Evolutionary conservation across 176 grass and related monocot genomes (phyloP), one percentile per base, ranked within the genome.

Genomic region (Oryza rufipogon): DNA sequence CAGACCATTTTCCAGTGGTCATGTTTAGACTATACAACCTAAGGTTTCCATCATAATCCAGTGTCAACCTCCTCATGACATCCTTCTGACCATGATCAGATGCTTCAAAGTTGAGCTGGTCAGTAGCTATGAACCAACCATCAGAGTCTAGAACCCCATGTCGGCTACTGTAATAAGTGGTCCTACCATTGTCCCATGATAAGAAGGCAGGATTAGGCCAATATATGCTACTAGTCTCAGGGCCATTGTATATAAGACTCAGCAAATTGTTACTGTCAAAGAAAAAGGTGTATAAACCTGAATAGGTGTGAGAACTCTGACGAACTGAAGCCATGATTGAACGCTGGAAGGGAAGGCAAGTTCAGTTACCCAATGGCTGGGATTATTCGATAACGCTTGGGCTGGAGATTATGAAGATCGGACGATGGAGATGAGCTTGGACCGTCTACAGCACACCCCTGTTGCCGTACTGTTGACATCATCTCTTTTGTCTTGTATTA

Each of bases 211-310:
- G 88, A 72, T 87, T 2, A 5, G 86, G 88, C 88, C 88, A 96
- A 48, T 93, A 89, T 44, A 80, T 77, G 71, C 84, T 91, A 7
- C 68, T 85, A 71, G 77, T 28, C 2, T 93, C 81, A 36, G 89
- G 73, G 2, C 78, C 51, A 8, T 75, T 86, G 51, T 93, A 96
- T 4, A 89, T 86, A 15, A 93, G 89, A 36, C 20, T 90, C 11
- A 91, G 34, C 1, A 81, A 19, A 14, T 91, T 96, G 67, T 91
- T 41, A 19, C 15, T 91, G 54, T 83, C 49, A 2, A 93, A 89
- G 28, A 78, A 89, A 1, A 96, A 88, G 15, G 72, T 73, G 10
- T 91, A 91, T 2, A 51, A 69, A 4, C 94, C 91, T 39, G 89
- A 91, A 41, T 77, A n/a, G n/a, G n/a, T n/a, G n/a, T n/a, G n/a